Conservation (phyloP, 805 yeast genomes). For the Saturnispora sanitii region DNA sequence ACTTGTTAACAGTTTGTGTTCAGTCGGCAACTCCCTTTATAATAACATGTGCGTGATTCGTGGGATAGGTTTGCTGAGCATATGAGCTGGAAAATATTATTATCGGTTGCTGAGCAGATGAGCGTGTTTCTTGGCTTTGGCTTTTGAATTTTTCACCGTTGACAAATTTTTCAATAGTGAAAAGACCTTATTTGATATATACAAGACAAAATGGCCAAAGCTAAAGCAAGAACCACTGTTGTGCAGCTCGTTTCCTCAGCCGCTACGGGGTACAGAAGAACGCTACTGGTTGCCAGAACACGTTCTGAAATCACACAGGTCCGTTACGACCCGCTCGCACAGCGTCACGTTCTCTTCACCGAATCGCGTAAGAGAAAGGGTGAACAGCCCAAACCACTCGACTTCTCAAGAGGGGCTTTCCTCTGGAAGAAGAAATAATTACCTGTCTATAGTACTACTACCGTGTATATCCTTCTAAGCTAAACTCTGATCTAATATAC, state of each 20-base stretch:
- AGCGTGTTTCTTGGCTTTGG: not conserved
- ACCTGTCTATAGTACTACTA: not conserved
- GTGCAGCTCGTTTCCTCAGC: constrained; percentile 85
- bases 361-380: constrained; percentile 80
- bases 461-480: not conserved
- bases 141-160: not conserved
- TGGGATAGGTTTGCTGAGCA: not conserved
- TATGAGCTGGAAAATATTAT: not conserved
- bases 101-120: not conserved
- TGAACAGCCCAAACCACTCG: constrained; percentile 41
- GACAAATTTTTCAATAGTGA: not conserved
- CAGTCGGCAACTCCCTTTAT: not conserved
- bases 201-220: constrained; percentile 29
- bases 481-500: too few relatives aligned
- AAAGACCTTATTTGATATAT: too few relatives aligned
- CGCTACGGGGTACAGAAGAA: constrained; percentile 77
- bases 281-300: constrained; percentile 72
- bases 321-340: constrained; percentile 78
- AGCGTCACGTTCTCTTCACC: constrained; percentile 83
- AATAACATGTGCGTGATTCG: not conserved
- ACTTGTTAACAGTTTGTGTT: too few relatives aligned
- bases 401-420: constrained; percentile 36
- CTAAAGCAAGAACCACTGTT: constrained; percentile 70
- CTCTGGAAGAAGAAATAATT: constrained; percentile 26
- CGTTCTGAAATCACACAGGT: constrained; percentile 72